Base-by-base conservation (phyloP, 805 yeast species). In the Candida chauliodis region DNA sequence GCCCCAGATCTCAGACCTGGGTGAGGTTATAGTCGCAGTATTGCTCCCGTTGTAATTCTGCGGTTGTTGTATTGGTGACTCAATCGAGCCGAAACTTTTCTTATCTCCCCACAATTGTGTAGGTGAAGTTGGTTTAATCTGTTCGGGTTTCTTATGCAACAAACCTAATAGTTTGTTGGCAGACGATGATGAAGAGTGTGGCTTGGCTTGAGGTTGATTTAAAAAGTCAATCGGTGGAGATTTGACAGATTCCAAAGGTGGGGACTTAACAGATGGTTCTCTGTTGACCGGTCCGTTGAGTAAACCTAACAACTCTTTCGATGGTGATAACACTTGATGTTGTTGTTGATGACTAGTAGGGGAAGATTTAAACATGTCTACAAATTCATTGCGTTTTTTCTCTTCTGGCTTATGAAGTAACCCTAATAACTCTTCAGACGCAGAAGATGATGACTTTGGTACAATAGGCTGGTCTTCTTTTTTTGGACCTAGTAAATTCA, bases 241-340 rank as follows among this genome's bases (percentile, higher is more conserved):
- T 13, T 21, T 27, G 30, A 27, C 15, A n/a, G 25, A 11, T 20
- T 19, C 11, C 14, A 30, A 13, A 10, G 4, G 9, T 28, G 21
- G 9, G 16, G 24, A n/a, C 17, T 27, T 19, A 29, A 29, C 22
- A 17, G 22, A 10, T 21, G 32, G 32, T 34, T 34, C 25, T n/a
- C n/a, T n/a, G n/a, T n/a, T n/a, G n/a, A n/a, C n/a, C n/a, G n/a
- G n/a, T n/a, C n/a, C n/a, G 30, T 37, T 40, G 14, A 49, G 30
- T 27, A 52, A 34, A 1, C 48, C 49, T 31, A 53, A 40, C 22
- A 53, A 35, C 22, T 53, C 55, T 31, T 40, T 42, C 2, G 57
- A 43, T 11, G 54, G 25, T 23, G 37, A 34, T 15, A 30, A 4
- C n/a, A 18, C 20, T 22, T 19, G 13, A n/a, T 32, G 26, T 32